Evolutionary conservation across 1,284 basidiomycete genomes (phyloP), one percentile per base, ranked within the genome.

Genomic region (Pseudozyma hubeiensis): DNA sequence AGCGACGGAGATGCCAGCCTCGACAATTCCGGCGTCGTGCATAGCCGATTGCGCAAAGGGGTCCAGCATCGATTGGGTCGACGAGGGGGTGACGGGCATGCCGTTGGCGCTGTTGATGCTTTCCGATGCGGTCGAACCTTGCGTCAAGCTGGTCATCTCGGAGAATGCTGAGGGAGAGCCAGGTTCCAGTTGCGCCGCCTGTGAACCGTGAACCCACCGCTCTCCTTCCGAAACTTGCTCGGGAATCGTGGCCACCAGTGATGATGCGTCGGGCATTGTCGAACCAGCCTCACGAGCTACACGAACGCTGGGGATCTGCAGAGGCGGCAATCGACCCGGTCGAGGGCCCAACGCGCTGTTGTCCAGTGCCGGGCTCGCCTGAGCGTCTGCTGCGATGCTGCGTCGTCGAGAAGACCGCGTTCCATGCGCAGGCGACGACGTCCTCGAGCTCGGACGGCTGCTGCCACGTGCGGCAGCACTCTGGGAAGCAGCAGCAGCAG

Each of bases 121-220:
- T 33, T 73, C 65, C 0, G 64, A 67, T 3, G 64, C 65, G 4
- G 62, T 68, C 17, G 71, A 74, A 4, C 65, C 63, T 29, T 74
- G 62, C 3, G 71, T 74, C 45, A 74, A 11, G 55, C 62, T 74
- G 10, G 71, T 74, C 66, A 69, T 69, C 30, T 69, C 66, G 1
- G 71, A 74, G 11, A 55, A 63, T 0, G 71, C 71, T 14, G 71
- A 74, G 2, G 71, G 71, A 14, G 71, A 74, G 35, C 64, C 43
- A 2, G 71, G 66, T 39, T 74, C 70, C 4, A 43, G 24, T 17
- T 46, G 51, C 3, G 33, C 29, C 11, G 48, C n/a, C 5, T 35
- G 54, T n/a, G 39, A 58, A 31, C 29, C 64, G 30, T 45, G 45
- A 6, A 40, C 37, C 11, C 34, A 24, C 17, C 24, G 24, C 24